phyloP scores from a whole-genome alignment of 441 rosid genomes.

The Rhodomyrtus psidioides region DNA sequence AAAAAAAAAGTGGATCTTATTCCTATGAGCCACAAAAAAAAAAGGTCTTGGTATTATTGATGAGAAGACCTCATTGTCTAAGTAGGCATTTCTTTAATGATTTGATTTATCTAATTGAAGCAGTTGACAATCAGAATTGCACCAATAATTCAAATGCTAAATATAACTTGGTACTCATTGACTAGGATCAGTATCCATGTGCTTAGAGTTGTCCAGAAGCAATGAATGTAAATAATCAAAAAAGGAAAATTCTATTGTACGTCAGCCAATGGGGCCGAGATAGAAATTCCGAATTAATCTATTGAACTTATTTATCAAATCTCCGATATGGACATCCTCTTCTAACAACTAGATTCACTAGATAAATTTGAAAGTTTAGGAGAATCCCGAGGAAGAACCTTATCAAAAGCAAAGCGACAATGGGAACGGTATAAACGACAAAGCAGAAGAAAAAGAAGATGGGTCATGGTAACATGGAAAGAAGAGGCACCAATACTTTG shows the following conservation, averaged over 20 bases:
- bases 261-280: rapidly evolving
- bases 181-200: too few species aligned
- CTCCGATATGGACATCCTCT: rapidly evolving
- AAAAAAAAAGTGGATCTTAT: too few species aligned
- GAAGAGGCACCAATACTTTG: background rate
- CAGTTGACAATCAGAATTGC: too few species aligned
- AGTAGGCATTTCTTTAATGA: too few species aligned
- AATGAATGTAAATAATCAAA: background rate
- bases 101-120: too few species aligned
- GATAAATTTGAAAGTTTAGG: too few species aligned
- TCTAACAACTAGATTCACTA: background rate
- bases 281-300: background rate
- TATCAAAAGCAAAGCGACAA: background rate
- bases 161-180: too few species aligned
- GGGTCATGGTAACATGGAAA: background rate
- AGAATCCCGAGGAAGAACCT: background rate
- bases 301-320: background rate
- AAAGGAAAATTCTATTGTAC: rapidly evolving
- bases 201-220: too few species aligned
- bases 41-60: too few species aligned
- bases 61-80: too few species aligned
- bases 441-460: background rate
- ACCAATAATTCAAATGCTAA: too few species aligned
- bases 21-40: too few species aligned
- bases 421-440: background rate